Evolutionary conservation across 768 basidiomycete species (phyloP), one percentile per base, ranked within the genome.

Genomic region (Podaxis carcinomalis): DNA sequence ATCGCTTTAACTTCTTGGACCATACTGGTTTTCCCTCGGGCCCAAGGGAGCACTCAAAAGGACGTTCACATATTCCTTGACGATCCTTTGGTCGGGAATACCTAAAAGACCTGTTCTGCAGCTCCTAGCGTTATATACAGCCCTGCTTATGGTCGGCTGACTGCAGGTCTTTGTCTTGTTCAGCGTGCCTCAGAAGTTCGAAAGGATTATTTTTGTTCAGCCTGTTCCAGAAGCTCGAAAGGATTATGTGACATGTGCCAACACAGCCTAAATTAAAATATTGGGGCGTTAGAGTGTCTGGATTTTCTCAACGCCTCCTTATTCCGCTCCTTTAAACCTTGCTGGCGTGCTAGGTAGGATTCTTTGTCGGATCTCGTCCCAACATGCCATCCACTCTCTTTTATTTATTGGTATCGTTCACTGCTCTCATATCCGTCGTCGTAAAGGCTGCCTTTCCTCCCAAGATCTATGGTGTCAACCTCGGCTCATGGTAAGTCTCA

Each of bases 391-490:
- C 66, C 65, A 62, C 68, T 66, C 66, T 65, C 63, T 68, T 69
- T 21, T 70, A 64, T 64, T 50, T 68, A 47, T 64, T 58, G 23
- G n/a, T 28, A 32, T n/a, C 23, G 11, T 56, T 66, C 46, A 9
- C 62, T 6, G 40, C 46, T 6, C 62, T 65, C 11, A 57, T 51
- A 47, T 61, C 66, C 27, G 51, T 66, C 21, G 61, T 57, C 5
- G 65, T 51, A 10, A 64, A 63, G 11, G 66, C 67, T 13, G 61
- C 71, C 32, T 57, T 74, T 37, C 72, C 74, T 3, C 65, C 66
- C 64, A 87, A 88, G 63, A 85, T 88, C 14, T 85, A 88, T 67
- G 89, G 89, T 51, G 88, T 90, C 2, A 90, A 90, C 67, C 68
- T 90, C 35, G 87, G 88, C 13, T 84, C 84, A 57, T 88, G 86